Percentiles rank a stretch among this genome's conserved stretches.
phyloP scores from a whole-genome alignment of 768 basidiomycete genomes.

The Suillus sp. region DNA sequence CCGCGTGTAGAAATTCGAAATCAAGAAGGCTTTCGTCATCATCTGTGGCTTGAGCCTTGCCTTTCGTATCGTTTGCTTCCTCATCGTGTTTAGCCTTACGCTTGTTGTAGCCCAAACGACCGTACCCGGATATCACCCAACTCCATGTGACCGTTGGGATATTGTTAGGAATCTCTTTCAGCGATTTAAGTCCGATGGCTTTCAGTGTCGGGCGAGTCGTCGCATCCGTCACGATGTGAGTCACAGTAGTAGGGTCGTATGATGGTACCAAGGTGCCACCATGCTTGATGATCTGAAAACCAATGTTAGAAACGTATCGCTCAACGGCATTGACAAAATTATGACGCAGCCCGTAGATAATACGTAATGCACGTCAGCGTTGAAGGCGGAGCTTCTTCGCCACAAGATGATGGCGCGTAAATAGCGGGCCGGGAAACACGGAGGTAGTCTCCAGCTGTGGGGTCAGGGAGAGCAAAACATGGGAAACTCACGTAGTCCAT shows the following conservation, averaged over 20 bases:
- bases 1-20: conserved; percentile 48
- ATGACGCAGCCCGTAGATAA: background rate
- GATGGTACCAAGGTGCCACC: conserved; percentile 63
- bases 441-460: background rate
- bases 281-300: conserved; percentile 55
- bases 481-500: conserved; percentile 63
- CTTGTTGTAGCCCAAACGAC: conserved; percentile 23
- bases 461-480: conserved; percentile 7
- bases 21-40: conserved; percentile 27
- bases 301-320: background rate
- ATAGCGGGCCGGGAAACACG: conserved; percentile 2
- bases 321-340: background rate
- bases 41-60: conserved; percentile 15
- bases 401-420: background rate
- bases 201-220: conserved; percentile 29
- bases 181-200: conserved; percentile 49
- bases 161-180: conserved; percentile 61
- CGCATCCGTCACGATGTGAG: conserved; percentile 66
- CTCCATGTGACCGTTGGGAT: conserved; percentile 67
- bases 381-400: conserved; percentile 5
- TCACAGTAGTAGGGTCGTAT: conserved; percentile 58
- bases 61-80: conserved; percentile 17
- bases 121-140: conserved; percentile 54
- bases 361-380: background rate
- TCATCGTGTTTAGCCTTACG: conserved; percentile 6